Conservation (phyloP, 2,329 filamentous ascomycete species). For the Colletotrichum australisinense region DNA sequence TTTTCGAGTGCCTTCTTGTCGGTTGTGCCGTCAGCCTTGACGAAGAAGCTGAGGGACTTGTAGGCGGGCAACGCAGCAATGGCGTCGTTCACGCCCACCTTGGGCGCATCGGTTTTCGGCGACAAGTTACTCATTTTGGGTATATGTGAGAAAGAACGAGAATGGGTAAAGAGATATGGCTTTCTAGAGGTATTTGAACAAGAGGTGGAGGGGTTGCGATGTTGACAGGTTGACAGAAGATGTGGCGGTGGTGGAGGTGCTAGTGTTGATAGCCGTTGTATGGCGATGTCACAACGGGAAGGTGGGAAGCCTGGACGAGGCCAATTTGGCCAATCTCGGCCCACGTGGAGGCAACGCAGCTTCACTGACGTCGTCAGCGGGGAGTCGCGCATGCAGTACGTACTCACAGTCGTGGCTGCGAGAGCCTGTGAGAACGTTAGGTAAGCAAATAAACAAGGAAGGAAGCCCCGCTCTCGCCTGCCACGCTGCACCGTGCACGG, state of each 20-base stretch:
- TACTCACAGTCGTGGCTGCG: not conserved
- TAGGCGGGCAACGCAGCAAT: conserved; percentile 25
- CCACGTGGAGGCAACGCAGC: conserved; percentile 28
- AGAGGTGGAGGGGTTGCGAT: not conserved
- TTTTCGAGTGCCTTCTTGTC: conserved; percentile 2
- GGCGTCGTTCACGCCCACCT: conserved; percentile 4
- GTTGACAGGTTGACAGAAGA: not conserved
- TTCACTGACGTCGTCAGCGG: conserved; percentile 30
- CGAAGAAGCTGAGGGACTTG: conserved; percentile 21
- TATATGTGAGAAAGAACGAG: not conserved
- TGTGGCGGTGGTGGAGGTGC: not conserved
- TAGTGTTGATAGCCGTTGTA: not conserved
- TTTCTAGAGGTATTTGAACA: not conserved
- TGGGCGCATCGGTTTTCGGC: not conserved
- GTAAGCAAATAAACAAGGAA: too few species aligned
- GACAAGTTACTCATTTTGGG: not conserved
- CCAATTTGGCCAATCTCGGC: not conserved
- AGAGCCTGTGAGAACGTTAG: not conserved
- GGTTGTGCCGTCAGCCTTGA: not conserved
- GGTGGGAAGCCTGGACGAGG: not conserved
- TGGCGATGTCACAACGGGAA: not conserved
- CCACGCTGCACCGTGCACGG: not conserved
- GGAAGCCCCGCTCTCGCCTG: not conserved
- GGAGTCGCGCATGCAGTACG: too few species aligned
- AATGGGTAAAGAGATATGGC: too few species aligned